phyloP scores from a whole-genome alignment of 768 basidiomycete species.

The Termitomyces heimii region DNA sequence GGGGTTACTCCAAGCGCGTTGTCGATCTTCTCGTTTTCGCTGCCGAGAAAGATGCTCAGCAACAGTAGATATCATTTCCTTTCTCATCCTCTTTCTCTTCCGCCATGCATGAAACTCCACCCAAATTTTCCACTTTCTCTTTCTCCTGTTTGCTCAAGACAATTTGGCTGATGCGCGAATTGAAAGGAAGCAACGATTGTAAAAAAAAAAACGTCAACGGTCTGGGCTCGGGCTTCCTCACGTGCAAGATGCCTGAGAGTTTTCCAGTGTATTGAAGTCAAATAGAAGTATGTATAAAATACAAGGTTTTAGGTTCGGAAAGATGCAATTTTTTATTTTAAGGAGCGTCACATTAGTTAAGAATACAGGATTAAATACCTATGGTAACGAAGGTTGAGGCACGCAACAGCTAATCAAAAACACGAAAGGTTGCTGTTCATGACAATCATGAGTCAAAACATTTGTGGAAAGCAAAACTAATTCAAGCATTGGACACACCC shows the following conservation, averaged over 20 bases:
- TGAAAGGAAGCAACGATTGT: constrained; percentile 14
- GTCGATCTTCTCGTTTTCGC: constrained; percentile 82
- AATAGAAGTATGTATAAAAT: constrained; percentile 6
- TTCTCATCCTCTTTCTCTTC: neutral
- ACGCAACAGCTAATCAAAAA: too few relatives aligned
- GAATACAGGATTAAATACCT: neutral
- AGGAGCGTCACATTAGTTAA: neutral
- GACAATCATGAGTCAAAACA: too few relatives aligned
- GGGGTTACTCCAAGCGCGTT: constrained; percentile 91
- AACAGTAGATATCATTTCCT: constrained; percentile 14
- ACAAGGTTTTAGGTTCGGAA: neutral
- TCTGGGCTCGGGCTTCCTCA: neutral
- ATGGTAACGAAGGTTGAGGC: fast-evolving
- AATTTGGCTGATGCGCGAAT: constrained; percentile 6
- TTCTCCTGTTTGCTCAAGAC: constrained; percentile 5
- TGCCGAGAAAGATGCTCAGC: constrained; percentile 61
- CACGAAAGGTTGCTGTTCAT: too few relatives aligned
- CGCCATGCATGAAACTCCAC: neutral
- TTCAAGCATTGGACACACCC: neutral
- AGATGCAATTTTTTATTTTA: neutral
- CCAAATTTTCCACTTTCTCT: neutral
- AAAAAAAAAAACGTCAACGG: constrained; percentile 9
- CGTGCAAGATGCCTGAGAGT: constrained; percentile 1
- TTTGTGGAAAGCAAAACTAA: too few relatives aligned
- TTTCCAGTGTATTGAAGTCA: neutral